Evolutionary conservation across 225 moss, liverwort and hornwort genomes (phyloP).

Genomic region (Physcomitrellopsis africana): DNA sequence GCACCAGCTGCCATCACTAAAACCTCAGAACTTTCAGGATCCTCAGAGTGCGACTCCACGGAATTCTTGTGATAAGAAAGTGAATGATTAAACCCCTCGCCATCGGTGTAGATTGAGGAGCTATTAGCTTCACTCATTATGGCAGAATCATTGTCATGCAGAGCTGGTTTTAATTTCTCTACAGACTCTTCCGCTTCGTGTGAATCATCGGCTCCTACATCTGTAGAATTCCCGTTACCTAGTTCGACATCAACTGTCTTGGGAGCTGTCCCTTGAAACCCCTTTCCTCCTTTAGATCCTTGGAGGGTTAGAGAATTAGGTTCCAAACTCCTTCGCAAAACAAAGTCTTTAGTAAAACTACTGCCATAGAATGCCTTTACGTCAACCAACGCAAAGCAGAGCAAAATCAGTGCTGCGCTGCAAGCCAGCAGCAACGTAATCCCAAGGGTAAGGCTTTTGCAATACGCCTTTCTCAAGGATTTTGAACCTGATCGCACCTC

Average conservation of each 20-base stretch:
- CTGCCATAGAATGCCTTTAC: slow-evolving; percentile 29
- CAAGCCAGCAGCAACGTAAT: slow-evolving; percentile 18
- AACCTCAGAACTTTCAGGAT: slow-evolving; percentile 17
- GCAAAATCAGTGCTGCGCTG: slow-evolving; percentile 26
- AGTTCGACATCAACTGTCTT: not conserved
- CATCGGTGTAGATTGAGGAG: not conserved
- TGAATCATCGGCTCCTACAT: not conserved
- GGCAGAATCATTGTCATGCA: too few species aligned
- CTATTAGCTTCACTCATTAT: too few species aligned
- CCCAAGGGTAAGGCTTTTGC: slow-evolving; percentile 18
- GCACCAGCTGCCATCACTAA: not conserved
- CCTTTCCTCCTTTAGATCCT: slow-evolving; percentile 9
- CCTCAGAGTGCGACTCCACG: not conserved
- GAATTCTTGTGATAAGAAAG: not conserved
- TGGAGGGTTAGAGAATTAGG: slow-evolving; percentile 15
- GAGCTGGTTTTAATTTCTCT: too few species aligned
- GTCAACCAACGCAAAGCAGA: slow-evolving; percentile 44
- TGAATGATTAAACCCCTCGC: not conserved
- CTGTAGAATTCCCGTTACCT: not conserved
- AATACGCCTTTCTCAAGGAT: slow-evolving; percentile 1
- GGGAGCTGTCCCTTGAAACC: not conserved
- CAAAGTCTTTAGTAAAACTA: not conserved
- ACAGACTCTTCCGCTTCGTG: not conserved
- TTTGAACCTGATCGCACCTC: slow-evolving; percentile 35
- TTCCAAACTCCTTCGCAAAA: slow-evolving; percentile 23